These are phyloP conservation scores for Solanum peruvianum DNA, from an alignment of 257 asterid genomes.

Conservation along the genomic window DNA sequence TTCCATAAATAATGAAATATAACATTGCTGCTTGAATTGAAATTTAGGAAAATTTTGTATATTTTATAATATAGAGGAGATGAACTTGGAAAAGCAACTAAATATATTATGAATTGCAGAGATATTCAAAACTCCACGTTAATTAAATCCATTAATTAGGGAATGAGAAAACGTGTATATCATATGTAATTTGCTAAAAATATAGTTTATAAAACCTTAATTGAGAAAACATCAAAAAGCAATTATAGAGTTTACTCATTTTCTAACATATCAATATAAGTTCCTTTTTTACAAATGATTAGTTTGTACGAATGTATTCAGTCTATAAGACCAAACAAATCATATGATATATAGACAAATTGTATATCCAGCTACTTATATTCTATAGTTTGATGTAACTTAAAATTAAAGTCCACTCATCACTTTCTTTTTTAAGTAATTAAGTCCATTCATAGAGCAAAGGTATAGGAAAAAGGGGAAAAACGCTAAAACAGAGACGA, in stretches of 20 bases:
- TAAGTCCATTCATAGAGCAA: background rate
- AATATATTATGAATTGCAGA: background rate
- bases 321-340: background rate
- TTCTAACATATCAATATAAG: background rate
- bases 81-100: background rate
- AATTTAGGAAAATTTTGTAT: background rate
- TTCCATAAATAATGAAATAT: background rate
- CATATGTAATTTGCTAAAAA: background rate
- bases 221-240: background rate
- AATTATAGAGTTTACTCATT: background rate
- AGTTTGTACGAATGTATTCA: background rate
- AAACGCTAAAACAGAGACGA: rapidly evolving
- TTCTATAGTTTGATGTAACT: background rate
- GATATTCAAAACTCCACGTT: background rate
- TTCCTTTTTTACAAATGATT: background rate
- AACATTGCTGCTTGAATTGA: background rate
- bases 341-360: background rate
- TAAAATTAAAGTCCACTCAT: background rate
- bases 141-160: background rate
- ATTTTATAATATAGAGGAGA: background rate
- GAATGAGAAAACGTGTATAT: background rate
- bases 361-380: background rate
- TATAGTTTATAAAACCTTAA: background rate
- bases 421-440: background rate
- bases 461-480: background rate